These are phyloP conservation scores for Luffa acutangula DNA, from an alignment of 306 rosid species.

Conservation along the genomic window DNA sequence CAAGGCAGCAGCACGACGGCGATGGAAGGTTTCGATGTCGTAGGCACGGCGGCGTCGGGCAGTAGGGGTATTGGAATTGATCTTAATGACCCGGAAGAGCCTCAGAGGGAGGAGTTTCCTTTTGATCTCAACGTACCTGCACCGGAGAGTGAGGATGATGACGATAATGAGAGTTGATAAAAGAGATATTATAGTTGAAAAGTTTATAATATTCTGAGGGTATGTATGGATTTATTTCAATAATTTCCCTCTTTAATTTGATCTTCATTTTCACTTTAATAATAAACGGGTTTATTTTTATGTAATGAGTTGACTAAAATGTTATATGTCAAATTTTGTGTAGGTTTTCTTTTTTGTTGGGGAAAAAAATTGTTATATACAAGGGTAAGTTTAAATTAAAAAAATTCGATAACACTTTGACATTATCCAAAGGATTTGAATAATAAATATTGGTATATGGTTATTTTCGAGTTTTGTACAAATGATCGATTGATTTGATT, in stretches of 20 bases:
- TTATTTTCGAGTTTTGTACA: no score
- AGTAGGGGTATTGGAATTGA: constrained; percentile 1
- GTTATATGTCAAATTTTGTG: neutral
- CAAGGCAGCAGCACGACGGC: neutral
- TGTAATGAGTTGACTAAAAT: neutral
- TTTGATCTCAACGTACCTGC: constrained; percentile 24
- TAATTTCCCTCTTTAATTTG: neutral
- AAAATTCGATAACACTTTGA: no score
- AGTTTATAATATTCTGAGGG: neutral
- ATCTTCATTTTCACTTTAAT: neutral
- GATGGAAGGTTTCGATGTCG: neutral
- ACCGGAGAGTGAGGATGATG: neutral
- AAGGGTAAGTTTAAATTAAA: no score
- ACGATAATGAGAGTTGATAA: neutral
- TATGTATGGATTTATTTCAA: neutral
- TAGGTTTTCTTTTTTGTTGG: neutral
- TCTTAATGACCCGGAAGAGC: neutral
- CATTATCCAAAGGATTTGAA: no score
- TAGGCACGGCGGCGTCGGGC: neutral
- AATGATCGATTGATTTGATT: no score
- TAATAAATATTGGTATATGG: no score
- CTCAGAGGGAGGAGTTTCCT: neutral
- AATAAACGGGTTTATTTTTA: neutral
- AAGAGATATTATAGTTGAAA: neutral
- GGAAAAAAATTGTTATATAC: no score